Evolutionary conservation across 352 stramenopile genomes (phyloP), one percentile per base, ranked within the genome.

Genomic region (Globisporangium perplexum): DNA sequence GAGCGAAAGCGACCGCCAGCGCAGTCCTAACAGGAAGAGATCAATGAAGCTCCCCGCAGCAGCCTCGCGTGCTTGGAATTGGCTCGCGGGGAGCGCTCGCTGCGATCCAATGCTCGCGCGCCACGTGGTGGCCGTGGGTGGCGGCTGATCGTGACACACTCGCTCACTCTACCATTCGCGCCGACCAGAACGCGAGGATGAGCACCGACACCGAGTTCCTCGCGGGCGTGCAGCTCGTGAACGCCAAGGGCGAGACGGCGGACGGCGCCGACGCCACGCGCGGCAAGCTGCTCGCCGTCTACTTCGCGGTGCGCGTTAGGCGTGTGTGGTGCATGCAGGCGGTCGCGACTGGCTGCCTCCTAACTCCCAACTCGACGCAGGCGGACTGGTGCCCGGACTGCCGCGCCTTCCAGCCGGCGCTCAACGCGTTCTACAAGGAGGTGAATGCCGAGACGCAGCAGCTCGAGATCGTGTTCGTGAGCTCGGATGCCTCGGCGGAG

Each of bases 301-400:
- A 90, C 73, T 94, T 94, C 57, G 75, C 77, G 33, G 80, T 89
- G 35, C 48, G 26, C n/a, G n/a, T n/a, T n/a, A n/a, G n/a, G n/a
- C n/a, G n/a, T n/a, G n/a, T n/a, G n/a, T n/a, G n/a, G n/a, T n/a
- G n/a, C n/a, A n/a, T n/a, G n/a, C 26, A 30, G 3, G 5, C 26
- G 5, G 26, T 30, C 26, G 26, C 3, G 26, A 35, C 3, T 8
- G 2, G 26, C 30, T 35, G 30, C 2, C 8, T 35, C 6, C 30
- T 12, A 31, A 35, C 30, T 35, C 4, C 30, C 33, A 6, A 3
- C 11, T 12, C 33, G 30, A 35, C 12, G 33, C 33, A 91, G 77
- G 82, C 80, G 0, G 80, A 93, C 50, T 93, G 84, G 84, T 95
- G 84, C 52, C 80, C 82, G 6, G 77, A 92, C 65, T 95, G 84